Conservation (phyloP, 306 rosid species). For the Acacia acuminata region DNA sequence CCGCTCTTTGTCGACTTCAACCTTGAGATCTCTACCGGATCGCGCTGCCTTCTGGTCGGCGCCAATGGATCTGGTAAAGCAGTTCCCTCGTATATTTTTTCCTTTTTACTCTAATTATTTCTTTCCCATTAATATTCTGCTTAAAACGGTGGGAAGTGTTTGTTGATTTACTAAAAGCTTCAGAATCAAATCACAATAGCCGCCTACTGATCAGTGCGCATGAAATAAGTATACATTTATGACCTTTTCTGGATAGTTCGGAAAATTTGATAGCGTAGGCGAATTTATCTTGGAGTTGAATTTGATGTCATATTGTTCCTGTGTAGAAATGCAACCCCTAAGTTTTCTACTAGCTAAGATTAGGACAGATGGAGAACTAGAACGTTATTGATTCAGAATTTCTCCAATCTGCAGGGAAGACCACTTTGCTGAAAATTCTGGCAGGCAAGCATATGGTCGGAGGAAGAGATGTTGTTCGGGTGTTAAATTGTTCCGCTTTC, state of each 20-base stretch:
- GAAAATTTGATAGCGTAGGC: neutral
- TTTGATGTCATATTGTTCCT: neutral
- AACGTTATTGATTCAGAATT: neutral
- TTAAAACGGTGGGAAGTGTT: neutral
- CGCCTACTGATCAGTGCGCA: neutral
- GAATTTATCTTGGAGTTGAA: neutral
- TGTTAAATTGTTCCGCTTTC: constrained; percentile 78
- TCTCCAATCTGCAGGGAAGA: constrained; percentile 65
- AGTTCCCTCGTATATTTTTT: neutral
- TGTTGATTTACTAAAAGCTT: neutral
- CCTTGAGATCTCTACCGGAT: constrained; percentile 74
- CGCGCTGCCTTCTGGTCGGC: constrained; percentile 93
- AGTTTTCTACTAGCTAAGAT: neutral
- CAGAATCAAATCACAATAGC: neutral
- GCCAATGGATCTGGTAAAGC: constrained; percentile 91
- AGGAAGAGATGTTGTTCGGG: constrained; percentile 91
- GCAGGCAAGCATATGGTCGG: constrained; percentile 98
- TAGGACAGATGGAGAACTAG: neutral
- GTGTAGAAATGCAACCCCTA: neutral
- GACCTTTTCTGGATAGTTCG: neutral
- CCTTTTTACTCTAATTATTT: neutral
- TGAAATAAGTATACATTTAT: neutral
- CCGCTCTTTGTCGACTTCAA: constrained; percentile 74
- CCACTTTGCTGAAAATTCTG: constrained; percentile 81
- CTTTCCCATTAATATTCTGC: neutral